phyloP scores from a whole-genome alignment of 2,329 filamentous ascomycete species.

The Colletotrichum somersetense region DNA sequence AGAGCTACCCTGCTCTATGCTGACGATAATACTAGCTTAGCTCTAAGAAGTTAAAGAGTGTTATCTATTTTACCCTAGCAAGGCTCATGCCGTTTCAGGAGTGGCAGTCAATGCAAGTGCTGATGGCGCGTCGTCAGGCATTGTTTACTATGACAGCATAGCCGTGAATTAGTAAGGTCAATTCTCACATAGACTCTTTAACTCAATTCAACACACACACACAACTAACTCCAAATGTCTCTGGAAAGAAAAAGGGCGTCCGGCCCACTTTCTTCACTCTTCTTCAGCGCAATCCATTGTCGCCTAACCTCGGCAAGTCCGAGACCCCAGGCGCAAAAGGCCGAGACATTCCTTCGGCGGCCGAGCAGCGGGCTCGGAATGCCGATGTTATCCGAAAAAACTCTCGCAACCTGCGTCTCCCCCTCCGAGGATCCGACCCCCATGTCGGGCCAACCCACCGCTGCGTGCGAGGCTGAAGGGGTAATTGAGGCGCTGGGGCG shows the following conservation, averaged over 20 bases:
- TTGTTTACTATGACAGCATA: too few species aligned
- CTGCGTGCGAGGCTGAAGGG: neutral
- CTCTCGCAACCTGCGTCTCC: neutral
- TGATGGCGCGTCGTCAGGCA: neutral
- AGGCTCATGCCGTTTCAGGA: neutral
- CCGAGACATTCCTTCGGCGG: constrained; percentile 17
- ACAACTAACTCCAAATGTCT: neutral
- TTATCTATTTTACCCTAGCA: neutral
- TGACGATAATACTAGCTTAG: too few species aligned
- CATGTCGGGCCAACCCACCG: neutral
- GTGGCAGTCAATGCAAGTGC: too few species aligned
- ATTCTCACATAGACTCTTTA: too few species aligned
- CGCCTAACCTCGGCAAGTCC: constrained; percentile 20
- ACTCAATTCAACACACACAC: too few species aligned
- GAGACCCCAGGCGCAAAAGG: neutral
- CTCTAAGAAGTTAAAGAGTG: too few species aligned
- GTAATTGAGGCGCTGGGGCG: too few species aligned
- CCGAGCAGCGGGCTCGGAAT: constrained; percentile 33
- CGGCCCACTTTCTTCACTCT: constrained; percentile 12
- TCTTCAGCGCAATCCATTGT: neutral
- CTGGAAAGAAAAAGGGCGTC: neutral
- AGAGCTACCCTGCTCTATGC: too few species aligned
- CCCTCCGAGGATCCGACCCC: constrained; percentile 15
- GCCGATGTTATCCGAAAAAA: constrained; percentile 36
- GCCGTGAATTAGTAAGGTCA: too few species aligned